Evolutionary conservation across 208 protist species (phyloP), one percentile per base, ranked within the genome.

Genomic region (Baffinella frigidus): DNA sequence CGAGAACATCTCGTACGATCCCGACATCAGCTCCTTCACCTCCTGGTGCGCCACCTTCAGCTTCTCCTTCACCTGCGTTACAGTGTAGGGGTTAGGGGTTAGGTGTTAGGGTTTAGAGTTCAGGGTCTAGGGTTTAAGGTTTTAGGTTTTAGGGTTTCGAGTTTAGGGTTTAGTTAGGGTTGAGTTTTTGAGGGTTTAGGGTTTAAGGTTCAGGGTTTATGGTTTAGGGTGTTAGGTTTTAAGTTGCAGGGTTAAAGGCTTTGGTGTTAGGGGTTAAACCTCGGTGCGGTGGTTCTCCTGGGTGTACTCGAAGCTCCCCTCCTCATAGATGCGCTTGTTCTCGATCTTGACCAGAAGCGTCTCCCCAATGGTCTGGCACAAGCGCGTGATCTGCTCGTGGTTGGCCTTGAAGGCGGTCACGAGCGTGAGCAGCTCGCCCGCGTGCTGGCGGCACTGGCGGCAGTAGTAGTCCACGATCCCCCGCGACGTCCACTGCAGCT

Each of bases 401-500:
- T 95, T 95, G 81, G 71, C 33, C 93, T 99, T 98, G 95, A 98
- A 99, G 93, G 97, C 96, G 93, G 97, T 94, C 10, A 99, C 97
- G 68, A 98, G 96, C 35, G 72, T 39, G 89, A 97, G 96, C 14
- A 98, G 94, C 64, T 96, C 94, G 35, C 95, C 95, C 36, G 96
- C 95, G 89, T 97, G 95, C 92, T 96, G 93, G 89, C 96, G 96
- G 94, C 97, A 98, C 93, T 98, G 97, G 17, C 95, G 94, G 90
- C 98, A 96, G 94, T 98, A 98, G 94, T 98, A 98, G 93, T 98
- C 97, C 20, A 98, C 96, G 92, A 99, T 98, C 81, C 98, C 98
- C 9, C 99, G 96, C 71, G 98, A 99, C 39, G 98, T 98, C 98
- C 98, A 99, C 96, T 99, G 99, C 89, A 99, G 96, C 93, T 98